These are phyloP conservation scores for Ganoderma sinense DNA, from an alignment of 1,284 basidiomycete genomes.

Conservation along the genomic window DNA sequence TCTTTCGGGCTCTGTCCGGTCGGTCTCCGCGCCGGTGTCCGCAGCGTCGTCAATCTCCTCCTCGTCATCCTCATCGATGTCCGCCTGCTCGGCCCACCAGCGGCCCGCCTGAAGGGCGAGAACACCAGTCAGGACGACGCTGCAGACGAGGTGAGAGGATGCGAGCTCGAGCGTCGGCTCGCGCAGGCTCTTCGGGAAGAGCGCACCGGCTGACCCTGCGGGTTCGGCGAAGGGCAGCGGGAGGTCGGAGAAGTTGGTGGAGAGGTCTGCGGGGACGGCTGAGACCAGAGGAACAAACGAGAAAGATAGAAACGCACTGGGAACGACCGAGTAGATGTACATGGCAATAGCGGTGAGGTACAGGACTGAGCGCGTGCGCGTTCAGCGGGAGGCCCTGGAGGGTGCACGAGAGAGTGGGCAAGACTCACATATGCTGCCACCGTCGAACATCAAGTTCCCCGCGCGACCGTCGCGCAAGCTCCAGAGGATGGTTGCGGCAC, in stretches of 20 bases:
- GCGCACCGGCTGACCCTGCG: conserved; percentile 24
- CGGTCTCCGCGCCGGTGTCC: conserved; percentile 26
- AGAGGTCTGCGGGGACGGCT: conserved; percentile 50
- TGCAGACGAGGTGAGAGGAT: conserved; percentile 82
- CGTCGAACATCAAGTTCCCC: conserved; percentile 87
- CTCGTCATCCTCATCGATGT: conserved; percentile 44
- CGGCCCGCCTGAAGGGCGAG: conserved; percentile 80
- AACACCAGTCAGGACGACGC: conserved; percentile 83
- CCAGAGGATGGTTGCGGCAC: conserved; percentile 73
- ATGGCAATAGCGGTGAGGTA: conserved; percentile 72
- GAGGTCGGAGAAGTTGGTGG: conserved; percentile 61
- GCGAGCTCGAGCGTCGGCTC: conserved; percentile 76
- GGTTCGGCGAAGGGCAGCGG: conserved; percentile 44
- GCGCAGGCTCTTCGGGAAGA: conserved; percentile 51
- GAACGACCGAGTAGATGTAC: conserved; percentile 76
- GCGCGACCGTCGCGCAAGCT: conserved; percentile 79
- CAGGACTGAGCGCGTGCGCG: conserved; percentile 58
- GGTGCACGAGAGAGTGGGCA: conserved; percentile 6
- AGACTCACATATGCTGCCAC: conserved; percentile 80
- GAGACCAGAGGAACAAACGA: neutral
- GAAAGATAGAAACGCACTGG: conserved; percentile 60
- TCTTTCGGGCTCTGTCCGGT: conserved; percentile 17
- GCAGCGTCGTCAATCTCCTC: conserved; percentile 17
- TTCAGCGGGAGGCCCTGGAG: conserved; percentile 14
- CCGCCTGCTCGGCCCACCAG: conserved; percentile 79